Evolutionary conservation across 495 filamentous ascomycete species (phyloP).

Genomic region (Neurospora intermedia): DNA sequence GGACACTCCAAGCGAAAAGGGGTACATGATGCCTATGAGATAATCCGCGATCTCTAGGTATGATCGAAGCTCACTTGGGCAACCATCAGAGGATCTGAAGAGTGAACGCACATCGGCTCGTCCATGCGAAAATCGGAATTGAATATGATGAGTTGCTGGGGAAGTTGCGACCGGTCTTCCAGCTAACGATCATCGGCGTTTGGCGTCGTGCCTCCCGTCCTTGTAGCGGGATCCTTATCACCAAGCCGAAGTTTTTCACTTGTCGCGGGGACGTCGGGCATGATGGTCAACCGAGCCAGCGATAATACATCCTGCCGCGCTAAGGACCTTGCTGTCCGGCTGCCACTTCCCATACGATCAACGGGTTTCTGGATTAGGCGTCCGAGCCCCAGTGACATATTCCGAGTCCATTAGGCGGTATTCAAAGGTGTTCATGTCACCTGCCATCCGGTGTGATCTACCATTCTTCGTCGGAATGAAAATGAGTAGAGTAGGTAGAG

Average conservation of each 20-base stretch:
- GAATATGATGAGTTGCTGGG: background rate
- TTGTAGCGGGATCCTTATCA: background rate
- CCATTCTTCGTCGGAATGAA: background rate
- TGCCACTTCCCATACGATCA: background rate
- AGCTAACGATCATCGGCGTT: background rate
- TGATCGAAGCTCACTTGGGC: background rate
- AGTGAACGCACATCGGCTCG: background rate
- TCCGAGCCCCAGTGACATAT: background rate
- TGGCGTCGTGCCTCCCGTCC: background rate
- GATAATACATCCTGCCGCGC: background rate
- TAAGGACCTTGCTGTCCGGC: background rate
- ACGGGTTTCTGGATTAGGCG: background rate
- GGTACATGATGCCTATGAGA: background rate
- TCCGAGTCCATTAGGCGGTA: background rate
- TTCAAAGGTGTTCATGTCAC: background rate
- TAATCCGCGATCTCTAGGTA: background rate
- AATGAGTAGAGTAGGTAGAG: background rate
- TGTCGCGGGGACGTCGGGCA: background rate
- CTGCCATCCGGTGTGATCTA: background rate
- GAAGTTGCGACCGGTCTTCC: background rate
- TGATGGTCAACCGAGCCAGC: background rate
- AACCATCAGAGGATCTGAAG: background rate
- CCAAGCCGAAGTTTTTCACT: background rate
- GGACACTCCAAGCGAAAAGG: background rate
- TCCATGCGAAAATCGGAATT: background rate